A percentile compares a stretch with the other conserved stretches of the same genome.
These are phyloP conservation scores for Zoysia japonica DNA, from an alignment of 176 grass and related monocot species.

Conservation along the genomic window DNA sequence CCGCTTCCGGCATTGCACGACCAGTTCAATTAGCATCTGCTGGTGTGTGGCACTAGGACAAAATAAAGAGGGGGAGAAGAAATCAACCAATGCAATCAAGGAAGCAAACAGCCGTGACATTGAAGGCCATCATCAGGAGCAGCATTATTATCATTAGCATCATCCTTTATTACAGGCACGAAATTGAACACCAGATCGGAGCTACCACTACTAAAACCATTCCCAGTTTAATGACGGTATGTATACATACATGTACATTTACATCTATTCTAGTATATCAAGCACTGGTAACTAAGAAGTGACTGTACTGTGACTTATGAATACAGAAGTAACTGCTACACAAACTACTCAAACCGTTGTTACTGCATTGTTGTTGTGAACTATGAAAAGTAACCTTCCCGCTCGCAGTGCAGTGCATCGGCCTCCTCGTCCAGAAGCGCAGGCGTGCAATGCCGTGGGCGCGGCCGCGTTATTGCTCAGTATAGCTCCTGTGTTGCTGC, in stretches of 20 bases:
- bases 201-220: not conserved
- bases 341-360: constrained; percentile 35
- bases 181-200: constrained; percentile 34
- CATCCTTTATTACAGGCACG: constrained; percentile 47
- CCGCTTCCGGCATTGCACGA: constrained; percentile 11
- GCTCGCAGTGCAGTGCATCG: constrained; percentile 35
- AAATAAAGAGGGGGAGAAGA: not conserved
- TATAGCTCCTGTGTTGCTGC: constrained; percentile 19
- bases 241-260: not conserved
- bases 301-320: not conserved
- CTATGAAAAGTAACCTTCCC: not conserved
- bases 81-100: not conserved
- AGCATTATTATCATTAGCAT: constrained; percentile 9
- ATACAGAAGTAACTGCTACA: not conserved
- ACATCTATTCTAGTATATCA: constrained; percentile 19
- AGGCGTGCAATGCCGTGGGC: constrained; percentile 25
- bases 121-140: constrained; percentile 25
- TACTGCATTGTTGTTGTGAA: constrained; percentile 12
- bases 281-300: not conserved
- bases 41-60: not conserved
- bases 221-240: constrained; percentile 38
- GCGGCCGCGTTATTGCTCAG: constrained; percentile 38
- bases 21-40: not conserved
- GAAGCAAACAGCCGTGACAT: not conserved
- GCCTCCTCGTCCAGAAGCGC: constrained; percentile 58